Base-by-base conservation (phyloP, 306 rosid species). In the Cucumis melo region DNA sequence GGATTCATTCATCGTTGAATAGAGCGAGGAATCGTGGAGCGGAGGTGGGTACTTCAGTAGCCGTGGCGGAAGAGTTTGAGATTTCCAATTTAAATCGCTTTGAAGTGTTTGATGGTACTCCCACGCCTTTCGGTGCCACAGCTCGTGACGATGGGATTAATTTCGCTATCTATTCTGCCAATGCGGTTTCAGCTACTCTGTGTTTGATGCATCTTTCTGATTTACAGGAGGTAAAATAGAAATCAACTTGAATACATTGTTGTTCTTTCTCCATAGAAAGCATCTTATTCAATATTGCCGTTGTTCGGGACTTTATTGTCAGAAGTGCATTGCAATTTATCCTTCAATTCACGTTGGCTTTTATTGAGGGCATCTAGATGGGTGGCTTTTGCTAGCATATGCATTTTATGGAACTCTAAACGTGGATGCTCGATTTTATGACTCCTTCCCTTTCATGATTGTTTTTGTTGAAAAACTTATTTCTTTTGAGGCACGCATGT, bases 51-150 rank as follows among this genome's bases (percentile, higher is more conserved):
- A 77, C 88, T 8, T 65, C 75, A 16, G 73, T 75, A 5, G 44
- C n/a, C 44, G 51, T 0, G 80, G 84, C 65, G 57, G 77, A 67
- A 53, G 65, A 50, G 13, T 84, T 78, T 15, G 83, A 44, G 4
- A 78, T 77, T 46, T 78, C 89, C 2, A 79, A 78, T 27, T 80
- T 20, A n/a, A 72, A 57, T 19, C 86, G 80, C n/a, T 91, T 94
- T 80, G 80, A 83, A 41, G 82, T 85, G 57, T 89, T 81, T 14
- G 66, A 41, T 9, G 98, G 96, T 16, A 73, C 21, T 82, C 91
- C 95, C 41, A 21, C 78, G 20, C 92, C 95, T 5, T 84, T 91
- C 32, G 97, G 97, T 34, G 92, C 97, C 77, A 84, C 93, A 12
- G 67, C 55, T 32, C 81, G 80, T n/a, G 93, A 89, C 21, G 86